phyloP scores from a whole-genome alignment of 169 alveolate species.

The Besnoitia besnoiti region DNA sequence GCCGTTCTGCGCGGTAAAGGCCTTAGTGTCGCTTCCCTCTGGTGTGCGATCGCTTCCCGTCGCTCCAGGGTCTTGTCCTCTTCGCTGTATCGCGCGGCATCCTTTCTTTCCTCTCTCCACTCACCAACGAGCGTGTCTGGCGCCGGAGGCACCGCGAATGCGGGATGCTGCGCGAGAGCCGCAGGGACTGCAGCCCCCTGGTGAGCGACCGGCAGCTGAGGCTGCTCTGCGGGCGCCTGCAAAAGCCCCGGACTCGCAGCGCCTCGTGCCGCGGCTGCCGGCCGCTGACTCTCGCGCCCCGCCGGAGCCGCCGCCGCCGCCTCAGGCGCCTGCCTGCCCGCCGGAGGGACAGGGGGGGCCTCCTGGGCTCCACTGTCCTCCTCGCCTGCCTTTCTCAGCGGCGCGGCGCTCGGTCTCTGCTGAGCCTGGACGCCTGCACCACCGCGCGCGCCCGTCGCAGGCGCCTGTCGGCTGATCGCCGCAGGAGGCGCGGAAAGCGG shows the following conservation, averaged over 20 bases:
- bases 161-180: neutral
- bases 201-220: neutral
- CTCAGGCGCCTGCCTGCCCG: neutral
- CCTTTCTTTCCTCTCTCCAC: neutral
- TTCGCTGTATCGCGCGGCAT: too few species aligned
- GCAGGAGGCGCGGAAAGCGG: too few species aligned
- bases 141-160: neutral
- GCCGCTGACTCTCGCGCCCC: neutral
- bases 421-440: neutral
- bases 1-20: too few species aligned
- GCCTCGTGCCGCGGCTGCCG: neutral
- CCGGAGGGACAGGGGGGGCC: neutral
- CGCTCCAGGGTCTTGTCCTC: too few species aligned
- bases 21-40: too few species aligned
- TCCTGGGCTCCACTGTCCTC: neutral
- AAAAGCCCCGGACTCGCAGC: neutral
- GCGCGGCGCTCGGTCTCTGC: neutral
- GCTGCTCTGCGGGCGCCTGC: neutral
- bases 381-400: neutral
- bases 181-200: neutral
- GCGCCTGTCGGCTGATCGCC: neutral
- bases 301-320: neutral
- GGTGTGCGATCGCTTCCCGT: too few species aligned
- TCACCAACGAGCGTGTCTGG: neutral
- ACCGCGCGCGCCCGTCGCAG: neutral